Conservation (phyloP, 139 green algal species). For the Marvania coccoides region DNA sequence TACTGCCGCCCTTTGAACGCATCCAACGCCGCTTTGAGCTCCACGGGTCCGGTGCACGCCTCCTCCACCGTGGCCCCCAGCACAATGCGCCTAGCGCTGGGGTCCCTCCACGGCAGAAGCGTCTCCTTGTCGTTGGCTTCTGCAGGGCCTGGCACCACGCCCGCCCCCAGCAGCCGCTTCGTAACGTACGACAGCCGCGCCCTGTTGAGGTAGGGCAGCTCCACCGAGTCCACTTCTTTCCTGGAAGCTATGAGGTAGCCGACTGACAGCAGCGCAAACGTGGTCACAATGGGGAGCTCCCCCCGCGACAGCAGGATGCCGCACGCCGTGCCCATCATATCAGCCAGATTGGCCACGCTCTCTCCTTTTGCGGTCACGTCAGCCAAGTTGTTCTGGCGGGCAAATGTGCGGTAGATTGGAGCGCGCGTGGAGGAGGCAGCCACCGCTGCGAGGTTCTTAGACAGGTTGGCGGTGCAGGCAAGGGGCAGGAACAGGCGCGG, state of each 20-base stretch:
- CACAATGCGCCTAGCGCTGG: constrained; percentile 30
- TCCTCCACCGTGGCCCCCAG: constrained; percentile 60
- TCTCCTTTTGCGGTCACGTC: constrained; percentile 77
- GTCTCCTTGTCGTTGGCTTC: constrained; percentile 69
- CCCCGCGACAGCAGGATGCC: constrained; percentile 51
- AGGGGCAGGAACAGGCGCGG: constrained; percentile 71
- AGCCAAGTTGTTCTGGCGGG: constrained; percentile 64
- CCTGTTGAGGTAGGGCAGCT: constrained; percentile 79
- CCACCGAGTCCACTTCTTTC: constrained; percentile 67
- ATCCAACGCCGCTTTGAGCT: constrained; percentile 32
- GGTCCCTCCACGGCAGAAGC: constrained; percentile 60
- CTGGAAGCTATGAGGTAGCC: constrained; percentile 48
- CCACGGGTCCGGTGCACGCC: constrained; percentile 44
- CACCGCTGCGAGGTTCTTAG: constrained; percentile 76
- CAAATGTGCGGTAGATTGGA: constrained; percentile 84
- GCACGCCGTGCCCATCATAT: constrained; percentile 67
- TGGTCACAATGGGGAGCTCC: constrained; percentile 41
- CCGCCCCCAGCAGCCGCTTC: constrained; percentile 25
- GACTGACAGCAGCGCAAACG: constrained; percentile 59
- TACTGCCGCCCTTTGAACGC: constrained; percentile 6
- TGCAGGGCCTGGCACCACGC: constrained; percentile 36
- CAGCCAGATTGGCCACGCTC: constrained; percentile 76
- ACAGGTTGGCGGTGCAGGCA: constrained; percentile 75
- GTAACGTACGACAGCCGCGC: constrained; percentile 44
- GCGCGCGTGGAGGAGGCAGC: constrained; percentile 60